Evolutionary conservation across 352 stramenopile species (phyloP), one percentile per base, ranked within the genome.

Genomic region (Globisporangium radiosum): DNA sequence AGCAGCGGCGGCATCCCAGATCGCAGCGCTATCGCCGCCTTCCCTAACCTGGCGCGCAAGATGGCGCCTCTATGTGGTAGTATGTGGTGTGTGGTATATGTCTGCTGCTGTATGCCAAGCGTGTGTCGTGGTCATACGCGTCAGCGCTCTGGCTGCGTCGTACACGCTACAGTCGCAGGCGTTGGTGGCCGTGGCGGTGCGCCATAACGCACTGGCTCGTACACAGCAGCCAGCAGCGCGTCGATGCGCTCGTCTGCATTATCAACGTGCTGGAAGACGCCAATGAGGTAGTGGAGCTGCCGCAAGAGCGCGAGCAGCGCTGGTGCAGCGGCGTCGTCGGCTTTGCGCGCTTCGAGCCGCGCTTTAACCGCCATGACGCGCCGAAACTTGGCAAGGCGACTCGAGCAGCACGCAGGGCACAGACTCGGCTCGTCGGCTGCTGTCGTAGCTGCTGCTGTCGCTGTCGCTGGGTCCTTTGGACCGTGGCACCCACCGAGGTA

Each of bases 251-350:
- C 64, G 50, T 78, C 78, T 15, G 80, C 74, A 53, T 81, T 74
- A 36, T 87, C 74, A 36, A 88, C 76, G 57, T 90, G 78, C 64
- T 87, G 77, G 61, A 90, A 90, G 7, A 78, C 80, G 52, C 75
- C 72, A 33, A 85, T 72, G 47, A 90, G 69, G 63, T 90, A 90
- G 65, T 90, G 80, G 47, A 90, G 69, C 60, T 90, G 80, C 5
- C 80, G 74, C 52, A 90, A 48, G 44, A 90, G 52, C 56, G 81
- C 70, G 25, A 90, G 60, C 65, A 88, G 54, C 36, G 66, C 57
- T n/a, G n/a, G 51, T 36, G 78, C 66, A 8, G 70, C 71, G 43
- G 69, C 69, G 36, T 81, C 64, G 7, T 8, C 40, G 40, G 7
- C 40, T 8, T 64, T 62, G 14, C 68, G 63, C n/a, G 63, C 58